Percentiles rank a stretch among this genome's conserved stretches.
phyloP scores from a whole-genome alignment of 2,329 filamentous ascomycete species.

The Penicillium sp. region DNA sequence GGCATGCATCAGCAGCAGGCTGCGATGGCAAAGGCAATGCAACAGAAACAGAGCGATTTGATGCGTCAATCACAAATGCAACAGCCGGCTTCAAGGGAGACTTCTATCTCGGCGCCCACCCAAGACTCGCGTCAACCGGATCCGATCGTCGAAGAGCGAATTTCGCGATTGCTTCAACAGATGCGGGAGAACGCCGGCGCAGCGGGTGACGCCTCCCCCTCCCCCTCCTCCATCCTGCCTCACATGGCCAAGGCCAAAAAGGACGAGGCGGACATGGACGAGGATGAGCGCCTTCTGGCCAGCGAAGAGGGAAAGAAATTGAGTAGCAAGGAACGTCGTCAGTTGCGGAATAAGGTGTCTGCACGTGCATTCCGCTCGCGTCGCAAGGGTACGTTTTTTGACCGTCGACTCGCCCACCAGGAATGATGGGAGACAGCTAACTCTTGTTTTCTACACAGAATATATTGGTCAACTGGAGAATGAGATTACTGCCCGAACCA shows the following conservation, averaged over 20 bases:
- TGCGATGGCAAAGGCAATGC: slow-evolving; percentile 67
- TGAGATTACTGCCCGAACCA: slow-evolving; percentile 77
- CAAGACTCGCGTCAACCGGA: slow-evolving; percentile 47
- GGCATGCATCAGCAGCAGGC: slow-evolving; percentile 90
- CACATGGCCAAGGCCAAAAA: slow-evolving; percentile 74
- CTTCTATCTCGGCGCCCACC: slow-evolving; percentile 22
- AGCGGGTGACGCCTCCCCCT: slow-evolving; percentile 44
- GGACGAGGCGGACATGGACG: slow-evolving; percentile 98
- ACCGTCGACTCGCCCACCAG: too few relatives aligned
- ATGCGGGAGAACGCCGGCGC: slow-evolving; percentile 71
- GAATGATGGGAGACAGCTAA: slow-evolving; percentile 1
- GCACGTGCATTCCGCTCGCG: slow-evolving; percentile 96
- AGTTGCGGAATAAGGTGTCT: slow-evolving; percentile 98
- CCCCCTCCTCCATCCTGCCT: slow-evolving; percentile 43
- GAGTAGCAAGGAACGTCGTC: slow-evolving; percentile 93
- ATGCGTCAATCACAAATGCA: slow-evolving; percentile 54
- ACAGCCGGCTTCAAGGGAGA: slow-evolving; percentile 25
- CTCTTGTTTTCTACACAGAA: slow-evolving; percentile 52
- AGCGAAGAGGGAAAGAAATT: slow-evolving; percentile 98
- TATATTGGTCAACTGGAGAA: slow-evolving; percentile 92
- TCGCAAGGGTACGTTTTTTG: slow-evolving; percentile 71
- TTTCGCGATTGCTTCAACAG: slow-evolving; percentile 83
- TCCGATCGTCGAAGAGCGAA: slow-evolving; percentile 81
- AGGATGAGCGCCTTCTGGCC: slow-evolving; percentile 87
- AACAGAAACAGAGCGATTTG: slow-evolving; percentile 56